These are phyloP conservation scores for Fusarium sp. DNA, from an alignment of 2,329 filamentous ascomycete genomes.

Conservation along the genomic window DNA sequence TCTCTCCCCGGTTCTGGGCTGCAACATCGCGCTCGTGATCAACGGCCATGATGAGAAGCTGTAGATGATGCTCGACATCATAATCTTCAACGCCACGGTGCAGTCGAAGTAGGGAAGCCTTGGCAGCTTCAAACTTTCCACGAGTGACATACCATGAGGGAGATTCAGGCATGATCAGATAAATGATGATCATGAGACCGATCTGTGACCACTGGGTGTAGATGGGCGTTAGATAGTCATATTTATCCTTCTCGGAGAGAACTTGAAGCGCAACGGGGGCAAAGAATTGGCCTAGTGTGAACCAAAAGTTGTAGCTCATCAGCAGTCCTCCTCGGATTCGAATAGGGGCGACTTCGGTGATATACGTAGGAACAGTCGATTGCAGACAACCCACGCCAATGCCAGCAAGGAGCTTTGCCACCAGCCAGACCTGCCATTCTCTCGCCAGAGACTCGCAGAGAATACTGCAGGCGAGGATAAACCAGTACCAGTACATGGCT, in stretches of 20 bases:
- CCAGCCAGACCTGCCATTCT: constrained; percentile 59
- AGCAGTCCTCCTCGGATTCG: constrained; percentile 58
- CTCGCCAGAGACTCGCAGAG: constrained; percentile 56
- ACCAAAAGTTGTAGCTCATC: constrained; percentile 62
- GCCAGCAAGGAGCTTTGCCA: constrained; percentile 53
- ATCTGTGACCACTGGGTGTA: constrained; percentile 64
- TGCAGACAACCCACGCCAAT: constrained; percentile 61
- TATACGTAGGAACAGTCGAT: constrained; percentile 58
- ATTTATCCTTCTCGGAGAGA: constrained; percentile 50
- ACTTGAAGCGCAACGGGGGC: constrained; percentile 59
- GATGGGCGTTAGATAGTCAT: constrained; percentile 58
- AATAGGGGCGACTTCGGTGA: constrained; percentile 59
- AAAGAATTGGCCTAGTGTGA: constrained; percentile 60
- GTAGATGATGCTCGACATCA: constrained; percentile 50
- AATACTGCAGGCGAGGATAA: constrained; percentile 53
- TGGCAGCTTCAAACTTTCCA: constrained; percentile 20
- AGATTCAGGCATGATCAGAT: constrained; percentile 57
- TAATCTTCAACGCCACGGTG: constrained; percentile 48
- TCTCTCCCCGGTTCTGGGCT: constrained; percentile 38
- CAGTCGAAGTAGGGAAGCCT: constrained; percentile 29
- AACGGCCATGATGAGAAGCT: constrained; percentile 40
- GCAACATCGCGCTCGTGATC: constrained; percentile 47
- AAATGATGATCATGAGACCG: constrained; percentile 58
- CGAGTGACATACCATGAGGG: constrained; percentile 57
- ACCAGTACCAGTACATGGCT: constrained; percentile 52